These are phyloP conservation scores for Xerocomus brunneocitrinus DNA, from an alignment of 768 basidiomycete species.

Conservation along the genomic window DNA sequence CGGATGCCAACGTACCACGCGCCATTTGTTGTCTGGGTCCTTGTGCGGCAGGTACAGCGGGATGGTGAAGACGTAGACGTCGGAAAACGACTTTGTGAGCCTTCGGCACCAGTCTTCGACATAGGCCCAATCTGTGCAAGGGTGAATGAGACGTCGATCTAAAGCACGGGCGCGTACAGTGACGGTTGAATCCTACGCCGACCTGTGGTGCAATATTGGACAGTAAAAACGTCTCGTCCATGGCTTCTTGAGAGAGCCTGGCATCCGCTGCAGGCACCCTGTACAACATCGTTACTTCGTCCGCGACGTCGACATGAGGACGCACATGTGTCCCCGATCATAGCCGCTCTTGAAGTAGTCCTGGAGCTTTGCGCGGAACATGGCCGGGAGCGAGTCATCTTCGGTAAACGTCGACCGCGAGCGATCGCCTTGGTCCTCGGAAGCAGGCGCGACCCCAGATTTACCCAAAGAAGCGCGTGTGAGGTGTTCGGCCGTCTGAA, in stretches of 20 bases:
- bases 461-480: constrained; percentile 70
- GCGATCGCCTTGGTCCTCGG: constrained; percentile 51
- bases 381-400: constrained; percentile 69
- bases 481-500: constrained; percentile 91
- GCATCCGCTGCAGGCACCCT: constrained; percentile 98
- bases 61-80: constrained; percentile 97
- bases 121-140: constrained; percentile 86
- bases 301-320: constrained; percentile 5
- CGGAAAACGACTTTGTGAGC: constrained; percentile 80
- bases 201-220: constrained; percentile 99
- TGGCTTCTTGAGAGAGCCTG: constrained; percentile 85
- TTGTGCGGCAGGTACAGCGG: constrained; percentile 91
- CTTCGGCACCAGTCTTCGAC: constrained; percentile 93
- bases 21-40: constrained; percentile 89
- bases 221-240: constrained; percentile 94
- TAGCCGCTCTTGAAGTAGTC: constrained; percentile 94
- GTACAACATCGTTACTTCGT: background rate
- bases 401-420: constrained; percentile 76
- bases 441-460: constrained; percentile 33
- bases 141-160: background rate
- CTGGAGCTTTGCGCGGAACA: constrained; percentile 77
- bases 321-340: constrained; percentile 95
- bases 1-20: constrained; percentile 58
- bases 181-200: constrained; percentile 94
- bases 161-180: constrained; percentile 54